Evolutionary conservation across 2,329 filamentous ascomycete species (phyloP).

Genomic region (Pseudogymnoascus sp.): DNA sequence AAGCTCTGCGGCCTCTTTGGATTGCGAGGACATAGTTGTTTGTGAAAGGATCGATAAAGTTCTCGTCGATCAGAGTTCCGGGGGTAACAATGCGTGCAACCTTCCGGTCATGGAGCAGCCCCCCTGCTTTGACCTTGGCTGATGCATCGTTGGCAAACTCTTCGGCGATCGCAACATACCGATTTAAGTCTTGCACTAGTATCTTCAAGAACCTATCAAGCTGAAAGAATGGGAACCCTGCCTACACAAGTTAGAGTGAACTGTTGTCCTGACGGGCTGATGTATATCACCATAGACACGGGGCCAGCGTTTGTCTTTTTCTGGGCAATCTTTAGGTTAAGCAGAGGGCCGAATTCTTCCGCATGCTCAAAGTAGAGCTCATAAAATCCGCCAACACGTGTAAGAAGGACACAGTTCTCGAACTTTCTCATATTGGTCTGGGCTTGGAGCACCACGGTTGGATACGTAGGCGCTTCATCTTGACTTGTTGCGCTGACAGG

Average conservation of each 20-base stretch:
- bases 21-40: slow-evolving; percentile 90
- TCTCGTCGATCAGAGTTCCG: slow-evolving; percentile 93
- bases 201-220: slow-evolving; percentile 88
- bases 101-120: slow-evolving; percentile 73
- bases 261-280: not conserved
- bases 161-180: slow-evolving; percentile 89
- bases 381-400: slow-evolving; percentile 91
- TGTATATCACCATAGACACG: slow-evolving; percentile 67
- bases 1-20: slow-evolving; percentile 41
- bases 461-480: slow-evolving; percentile 52
- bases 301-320: slow-evolving; percentile 72
- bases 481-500: not conserved
- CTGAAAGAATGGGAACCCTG: slow-evolving; percentile 89
- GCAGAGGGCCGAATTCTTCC: slow-evolving; percentile 73
- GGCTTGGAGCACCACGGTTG: slow-evolving; percentile 82
- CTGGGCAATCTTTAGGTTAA: slow-evolving; percentile 78
- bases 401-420: slow-evolving; percentile 82
- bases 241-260: slow-evolving; percentile 39
- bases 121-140: slow-evolving; percentile 65
- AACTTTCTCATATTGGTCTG: slow-evolving; percentile 85
- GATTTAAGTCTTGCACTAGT: slow-evolving; percentile 81
- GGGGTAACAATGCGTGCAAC: slow-evolving; percentile 87
- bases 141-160: slow-evolving; percentile 72
- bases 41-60: slow-evolving; percentile 88
- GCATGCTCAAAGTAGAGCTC: slow-evolving; percentile 97